A percentile compares a stretch with the other conserved stretches of the same genome.
Evolutionary conservation across 495 filamentous ascomycete species (phyloP).

Genomic region (Xylaria sp.): DNA sequence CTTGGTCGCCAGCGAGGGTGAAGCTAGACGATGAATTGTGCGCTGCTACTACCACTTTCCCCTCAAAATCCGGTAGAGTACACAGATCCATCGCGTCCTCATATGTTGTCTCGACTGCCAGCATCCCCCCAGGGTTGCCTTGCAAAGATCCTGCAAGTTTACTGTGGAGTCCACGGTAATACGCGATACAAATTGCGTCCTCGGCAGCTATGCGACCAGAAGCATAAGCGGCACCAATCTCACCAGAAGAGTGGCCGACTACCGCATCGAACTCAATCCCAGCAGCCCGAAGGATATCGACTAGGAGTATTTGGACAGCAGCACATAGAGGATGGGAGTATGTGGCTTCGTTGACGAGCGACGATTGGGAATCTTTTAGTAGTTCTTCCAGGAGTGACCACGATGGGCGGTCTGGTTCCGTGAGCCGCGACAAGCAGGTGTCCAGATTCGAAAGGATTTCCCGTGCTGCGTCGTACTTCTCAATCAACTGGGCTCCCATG

Average conservation of each 20-base stretch:
- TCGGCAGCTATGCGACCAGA: conserved; percentile 42
- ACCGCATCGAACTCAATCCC: conserved; percentile 54
- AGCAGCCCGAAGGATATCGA: conserved; percentile 52
- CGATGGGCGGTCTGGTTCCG: conserved; percentile 21
- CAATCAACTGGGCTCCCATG: too few relatives aligned
- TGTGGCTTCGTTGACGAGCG: conserved; percentile 35
- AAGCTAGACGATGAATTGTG: conserved; percentile 51
- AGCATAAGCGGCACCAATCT: conserved; percentile 61
- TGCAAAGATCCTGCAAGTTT: conserved; percentile 11
- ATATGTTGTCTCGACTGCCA: conserved; percentile 52
- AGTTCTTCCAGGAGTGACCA: conserved; percentile 38
- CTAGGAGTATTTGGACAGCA: conserved; percentile 55
- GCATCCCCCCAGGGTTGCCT: conserved; percentile 54
- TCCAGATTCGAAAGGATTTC: too few relatives aligned
- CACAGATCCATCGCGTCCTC: conserved; percentile 51
- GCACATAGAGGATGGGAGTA: conserved; percentile 59
- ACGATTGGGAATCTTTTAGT: conserved; percentile 14
- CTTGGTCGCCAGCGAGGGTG: conserved; percentile 53
- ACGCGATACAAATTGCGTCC: conserved; percentile 59
- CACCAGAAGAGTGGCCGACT: conserved; percentile 68
- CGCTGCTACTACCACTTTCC: conserved; percentile 49
- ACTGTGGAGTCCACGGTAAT: conserved; percentile 54
- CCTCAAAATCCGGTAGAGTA: conserved; percentile 28
- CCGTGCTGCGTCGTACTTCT: too few relatives aligned
- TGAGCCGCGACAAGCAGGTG: too few relatives aligned